These are phyloP conservation scores for Pistacia atlantica DNA, from an alignment of 345 rosid species.

Conservation along the genomic window DNA sequence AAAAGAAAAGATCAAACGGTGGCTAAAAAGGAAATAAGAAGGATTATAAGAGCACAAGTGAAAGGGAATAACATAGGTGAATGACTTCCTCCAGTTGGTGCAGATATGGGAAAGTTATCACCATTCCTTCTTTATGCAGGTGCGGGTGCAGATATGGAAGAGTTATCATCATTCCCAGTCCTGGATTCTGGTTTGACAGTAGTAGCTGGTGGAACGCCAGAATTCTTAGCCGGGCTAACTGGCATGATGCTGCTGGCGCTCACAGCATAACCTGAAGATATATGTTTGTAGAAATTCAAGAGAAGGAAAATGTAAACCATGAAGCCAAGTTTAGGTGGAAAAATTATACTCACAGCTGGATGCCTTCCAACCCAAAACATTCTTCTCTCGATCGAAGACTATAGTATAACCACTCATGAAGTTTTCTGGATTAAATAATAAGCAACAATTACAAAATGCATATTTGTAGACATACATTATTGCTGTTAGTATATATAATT, in stretches of 20 bases:
- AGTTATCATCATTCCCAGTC: conserved; percentile 18
- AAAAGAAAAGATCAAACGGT: conserved; percentile 31
- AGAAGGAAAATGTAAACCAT: background rate
- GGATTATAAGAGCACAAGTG: conserved; percentile 13
- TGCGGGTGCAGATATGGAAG: conserved; percentile 23
- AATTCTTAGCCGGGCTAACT: conserved; percentile 32
- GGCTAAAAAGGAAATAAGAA: conserved; percentile 34
- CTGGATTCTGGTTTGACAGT: too few relatives aligned
- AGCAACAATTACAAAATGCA: background rate
- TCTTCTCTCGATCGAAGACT: conserved; percentile 70
- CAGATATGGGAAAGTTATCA: conserved; percentile 16
- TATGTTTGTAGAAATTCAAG: background rate
- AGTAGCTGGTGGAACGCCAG: conserved; percentile 50
- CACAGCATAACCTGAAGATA: conserved; percentile 41
- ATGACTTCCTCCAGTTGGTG: conserved; percentile 17
- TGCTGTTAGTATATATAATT: background rate
- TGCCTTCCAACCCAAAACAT: conserved; percentile 65
- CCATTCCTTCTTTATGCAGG: conserved; percentile 11
- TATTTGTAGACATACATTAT: background rate
- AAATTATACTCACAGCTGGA: conserved; percentile 61
- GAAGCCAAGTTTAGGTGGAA: too few relatives aligned
- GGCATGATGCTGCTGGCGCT: conserved; percentile 37
- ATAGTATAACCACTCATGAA: conserved; percentile 76
- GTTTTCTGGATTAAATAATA: conserved; percentile 55
- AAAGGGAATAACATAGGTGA: conserved; percentile 19